A percentile compares a stretch with the other conserved stretches of the same genome.
These are phyloP conservation scores for Mortierella sp. DNA, from an alignment of 371 early-diverging fungal species.

Conservation along the genomic window DNA sequence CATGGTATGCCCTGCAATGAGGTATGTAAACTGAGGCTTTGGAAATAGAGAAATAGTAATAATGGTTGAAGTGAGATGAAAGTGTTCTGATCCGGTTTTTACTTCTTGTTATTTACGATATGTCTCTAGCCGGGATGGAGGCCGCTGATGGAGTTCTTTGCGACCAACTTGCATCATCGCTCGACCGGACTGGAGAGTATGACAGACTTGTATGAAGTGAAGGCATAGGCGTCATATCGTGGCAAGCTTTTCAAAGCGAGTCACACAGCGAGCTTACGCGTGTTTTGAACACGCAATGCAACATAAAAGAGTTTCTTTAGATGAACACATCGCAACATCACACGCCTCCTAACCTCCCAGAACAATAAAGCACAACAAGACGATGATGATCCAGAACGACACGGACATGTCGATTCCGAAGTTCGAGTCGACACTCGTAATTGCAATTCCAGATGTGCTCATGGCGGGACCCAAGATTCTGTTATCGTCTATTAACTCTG, in stretches of 20 bases:
- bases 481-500: constrained; percentile 10
- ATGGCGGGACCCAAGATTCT: constrained; percentile 42
- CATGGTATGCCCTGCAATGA: constrained; percentile 64
- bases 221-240: background rate
- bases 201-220: constrained; percentile 66
- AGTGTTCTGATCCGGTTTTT: background rate
- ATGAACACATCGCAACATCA: too few species aligned
- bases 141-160: constrained; percentile 66
- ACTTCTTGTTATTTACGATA: background rate
- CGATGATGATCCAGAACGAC: constrained; percentile 26
- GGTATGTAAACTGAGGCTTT: too few species aligned
- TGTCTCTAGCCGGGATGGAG: constrained; percentile 55
- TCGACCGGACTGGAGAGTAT: constrained; percentile 61
- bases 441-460: constrained; percentile 40
- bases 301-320: too few species aligned
- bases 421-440: constrained; percentile 38
- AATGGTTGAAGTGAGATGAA: background rate
- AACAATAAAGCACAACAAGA: too few species aligned
- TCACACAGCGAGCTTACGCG: background rate
- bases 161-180: constrained; percentile 61
- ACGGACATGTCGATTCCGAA: constrained; percentile 12
- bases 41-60: too few species aligned
- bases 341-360: too few species aligned
- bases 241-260: background rate
- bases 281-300: background rate